Evolutionary conservation across 345 rosid species (phyloP).

Genomic region (Hibiscus syriacus): DNA sequence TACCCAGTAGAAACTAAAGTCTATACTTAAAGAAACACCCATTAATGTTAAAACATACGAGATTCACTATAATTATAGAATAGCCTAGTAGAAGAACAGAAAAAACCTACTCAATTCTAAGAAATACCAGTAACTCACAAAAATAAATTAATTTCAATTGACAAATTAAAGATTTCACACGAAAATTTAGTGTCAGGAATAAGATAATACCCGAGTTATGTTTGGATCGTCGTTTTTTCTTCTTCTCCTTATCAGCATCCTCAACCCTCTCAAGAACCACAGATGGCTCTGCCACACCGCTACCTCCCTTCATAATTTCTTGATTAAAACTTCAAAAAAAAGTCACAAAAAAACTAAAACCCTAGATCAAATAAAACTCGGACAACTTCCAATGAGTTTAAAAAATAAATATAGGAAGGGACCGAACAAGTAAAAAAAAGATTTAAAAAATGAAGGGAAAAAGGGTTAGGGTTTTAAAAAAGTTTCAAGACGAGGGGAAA

Average conservation of each 20-base stretch:
- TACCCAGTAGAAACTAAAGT: background rate
- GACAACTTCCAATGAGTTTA: conserved; percentile 46
- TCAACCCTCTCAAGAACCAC: conserved; percentile 40
- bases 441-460: background rate
- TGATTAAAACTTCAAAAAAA: background rate
- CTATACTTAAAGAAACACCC: background rate
- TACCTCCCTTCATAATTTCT: conserved; percentile 30
- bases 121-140: background rate
- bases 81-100: background rate
- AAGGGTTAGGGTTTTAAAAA: conserved; percentile 18
- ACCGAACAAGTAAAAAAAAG: background rate
- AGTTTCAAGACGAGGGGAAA: background rate
- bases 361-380: conserved; percentile 19
- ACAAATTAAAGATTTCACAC: background rate
- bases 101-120: background rate
- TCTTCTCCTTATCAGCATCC: conserved; percentile 65
- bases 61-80: background rate
- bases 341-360: conserved; percentile 4
- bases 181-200: background rate
- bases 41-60: background rate
- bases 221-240: conserved; percentile 58
- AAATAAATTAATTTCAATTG: background rate
- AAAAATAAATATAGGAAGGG: conserved; percentile 44
- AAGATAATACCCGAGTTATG: conserved; percentile 30
- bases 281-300: conserved; percentile 27